Percentiles rank a stretch among this genome's conserved stretches.
These are phyloP conservation scores for Monilinia vaccinii-corymbosi DNA, from an alignment of 2,329 filamentous ascomycete genomes.

Conservation along the genomic window DNA sequence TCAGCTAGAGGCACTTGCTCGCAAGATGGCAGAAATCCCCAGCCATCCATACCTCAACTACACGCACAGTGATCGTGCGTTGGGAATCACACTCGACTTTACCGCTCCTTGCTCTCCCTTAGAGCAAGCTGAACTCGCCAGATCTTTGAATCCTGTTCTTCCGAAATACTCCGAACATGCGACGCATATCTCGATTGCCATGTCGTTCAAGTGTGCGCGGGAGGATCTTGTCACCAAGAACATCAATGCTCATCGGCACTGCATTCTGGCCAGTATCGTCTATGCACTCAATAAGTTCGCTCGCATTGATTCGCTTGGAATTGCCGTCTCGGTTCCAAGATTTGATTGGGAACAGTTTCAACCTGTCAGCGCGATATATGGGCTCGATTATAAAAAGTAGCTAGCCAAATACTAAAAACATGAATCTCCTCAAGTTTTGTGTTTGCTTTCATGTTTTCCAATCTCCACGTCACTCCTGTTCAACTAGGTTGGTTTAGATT, in stretches of 20 bases:
- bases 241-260: neutral
- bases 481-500: no score
- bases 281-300: neutral
- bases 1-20: neutral
- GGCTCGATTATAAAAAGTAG: neutral
- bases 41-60: neutral
- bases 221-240: neutral
- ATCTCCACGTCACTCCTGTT: no score
- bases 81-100: neutral
- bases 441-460: no score
- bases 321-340: neutral
- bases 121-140: neutral
- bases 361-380: neutral
- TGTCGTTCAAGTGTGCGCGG: neutral
- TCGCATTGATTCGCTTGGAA: neutral
- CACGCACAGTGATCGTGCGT: neutral
- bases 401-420: no score
- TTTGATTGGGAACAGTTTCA: neutral
- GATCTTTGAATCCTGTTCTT: neutral
- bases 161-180: neutral
- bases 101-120: neutral
- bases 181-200: neutral
- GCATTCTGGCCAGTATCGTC: neutral
- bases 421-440: no score
- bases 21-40: neutral